Percentiles rank a stretch among this genome's conserved stretches.
These are phyloP conservation scores for Phlebiopsis gigantea DNA, from an alignment of 768 basidiomycete genomes.

Conservation along the genomic window DNA sequence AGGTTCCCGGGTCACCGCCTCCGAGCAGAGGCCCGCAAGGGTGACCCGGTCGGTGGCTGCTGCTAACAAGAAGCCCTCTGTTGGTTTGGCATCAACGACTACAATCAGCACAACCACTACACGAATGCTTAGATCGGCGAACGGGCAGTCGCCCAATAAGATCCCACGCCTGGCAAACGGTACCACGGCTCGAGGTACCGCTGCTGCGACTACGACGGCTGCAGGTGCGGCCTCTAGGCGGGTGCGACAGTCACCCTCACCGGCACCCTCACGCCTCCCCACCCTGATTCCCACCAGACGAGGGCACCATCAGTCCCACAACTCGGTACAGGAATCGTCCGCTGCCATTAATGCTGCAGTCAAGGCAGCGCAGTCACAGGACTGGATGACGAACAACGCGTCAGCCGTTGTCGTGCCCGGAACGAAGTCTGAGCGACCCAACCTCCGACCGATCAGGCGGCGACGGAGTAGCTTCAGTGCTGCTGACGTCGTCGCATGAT, in stretches of 20 bases:
- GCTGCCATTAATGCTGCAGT: conserved; percentile 35
- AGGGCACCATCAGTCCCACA: conserved; percentile 33
- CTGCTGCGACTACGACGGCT: conserved; percentile 30
- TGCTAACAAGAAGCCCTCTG: conserved; percentile 10
- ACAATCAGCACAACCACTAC: conserved; percentile 16
- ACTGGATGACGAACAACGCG: conserved; percentile 73
- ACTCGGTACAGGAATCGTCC: conserved; percentile 29
- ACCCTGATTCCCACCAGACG: conserved; percentile 61
- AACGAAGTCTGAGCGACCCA: conserved; percentile 69
- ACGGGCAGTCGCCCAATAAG: conserved; percentile 32
- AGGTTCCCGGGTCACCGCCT: conserved; percentile 44
- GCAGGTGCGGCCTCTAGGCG: conserved; percentile 26
- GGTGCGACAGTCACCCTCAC: conserved; percentile 49
- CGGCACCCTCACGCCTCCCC: conserved; percentile 72
- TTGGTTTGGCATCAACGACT: conserved; percentile 10
- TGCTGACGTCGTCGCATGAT: conserved; percentile 76
- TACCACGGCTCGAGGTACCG: conserved; percentile 49
- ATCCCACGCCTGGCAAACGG: conserved; percentile 34
- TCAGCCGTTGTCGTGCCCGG: conserved; percentile 67
- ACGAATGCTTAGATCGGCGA: conserved; percentile 21
- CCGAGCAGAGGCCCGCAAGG: conserved; percentile 69
- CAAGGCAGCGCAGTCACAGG: conserved; percentile 39
- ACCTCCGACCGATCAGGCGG: conserved; percentile 65
- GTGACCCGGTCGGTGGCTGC: conserved; percentile 58
- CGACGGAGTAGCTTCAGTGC: conserved; percentile 85